Base-by-base conservation (phyloP, 805 yeast genomes). In the Metschnikowia hibisci region DNA sequence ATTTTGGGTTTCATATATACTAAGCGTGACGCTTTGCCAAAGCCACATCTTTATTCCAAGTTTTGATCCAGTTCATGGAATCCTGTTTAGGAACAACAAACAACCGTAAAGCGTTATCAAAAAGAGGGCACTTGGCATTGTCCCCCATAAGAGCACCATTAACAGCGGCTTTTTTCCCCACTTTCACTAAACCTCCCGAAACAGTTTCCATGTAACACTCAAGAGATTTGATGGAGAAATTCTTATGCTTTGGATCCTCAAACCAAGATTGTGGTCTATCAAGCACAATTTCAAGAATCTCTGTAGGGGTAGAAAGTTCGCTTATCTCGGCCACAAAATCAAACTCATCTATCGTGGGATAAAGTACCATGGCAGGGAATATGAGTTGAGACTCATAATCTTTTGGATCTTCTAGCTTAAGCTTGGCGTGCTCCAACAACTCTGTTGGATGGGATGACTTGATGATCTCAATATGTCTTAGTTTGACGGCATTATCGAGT, bases 341-440 rank as follows among this genome's bases (percentile, higher is more conserved):
- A 53, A 88, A 86, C 60, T 87, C 93, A 60, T 84, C 84, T 4
- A 78, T 79, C 2, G 89, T 77, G 16, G 98, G 97, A 54, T 88
- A 91, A 44, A 90, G 62, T 3, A 87, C 69, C 69, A 84, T 71
- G 0, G 90, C 84, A 0, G 97, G 96, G 52, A 88, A 74, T n/a
- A 84, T 73, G 36, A 91, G 66, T 56, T 86, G 90, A 0, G 96
- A 82, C 53, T 84, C 88, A 49, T 71, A 74, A 64, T 87, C 93
- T 32, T 68, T 55, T 12, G 77, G 71, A 49, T 84, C 81, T 60
- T 84, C 91, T 32, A 87, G 65, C 46, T 71, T 71, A 8, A 83
- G 55, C 39, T 71, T 70, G 0, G 82, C 72, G 39, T 76, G 58
- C 61, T 50, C 77, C 12, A 85, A 63, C 33, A 80, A 53, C 30